Base-by-base conservation (phyloP, 2,329 filamentous ascomycete genomes). In the Huntiella moniliformis region DNA sequence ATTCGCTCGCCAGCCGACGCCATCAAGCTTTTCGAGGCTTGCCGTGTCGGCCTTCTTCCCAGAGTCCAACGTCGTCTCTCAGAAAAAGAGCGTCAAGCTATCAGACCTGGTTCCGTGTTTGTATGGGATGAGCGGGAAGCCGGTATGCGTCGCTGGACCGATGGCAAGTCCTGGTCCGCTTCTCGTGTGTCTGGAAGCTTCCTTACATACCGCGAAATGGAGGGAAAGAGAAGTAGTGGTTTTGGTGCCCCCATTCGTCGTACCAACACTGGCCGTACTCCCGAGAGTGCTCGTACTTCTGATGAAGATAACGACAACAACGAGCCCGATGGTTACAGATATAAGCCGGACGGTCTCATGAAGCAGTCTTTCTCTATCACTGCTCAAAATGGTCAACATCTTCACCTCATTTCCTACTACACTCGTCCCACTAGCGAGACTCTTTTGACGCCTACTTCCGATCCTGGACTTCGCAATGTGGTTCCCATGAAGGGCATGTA, bases 281-380 rank as follows among this genome's bases (percentile, higher is more conserved):
- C 86, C 32, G 86, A 94, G 52, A 86, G 82, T 55, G 77, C 76
- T 50, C 77, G 79, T 52, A 77, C 74, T 22, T 88, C 82, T 58
- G 85, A 93, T 56, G 87, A 91, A 42, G 82, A 92, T 54, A 83
- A 82, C 42, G 81, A 86, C 52, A 79, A 83, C 45, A 81, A 76
- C 54, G 85, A 92, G 56, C 84, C 83, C 0, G 86, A 94, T 60
- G 86, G 86, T 37, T 94, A 94, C 61, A 71, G 85, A 52, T 94
- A 94, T 65, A 98, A 95, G 68, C 83, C 81, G 7, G 91, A 98
- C 56, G 91, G 91, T 1, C 72, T 98, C 3, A 95, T 96, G 86
- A 98, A 98, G 72, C 91, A 98, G 63, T 96, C 91, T 0, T 98
- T 96, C 70, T 96, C 88, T 65, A 96, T 98, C 64, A 95, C 87